A percentile compares a stretch with the other conserved stretches of the same genome.
Conservation (phyloP, 2,329 filamentous ascomycete species). For the Capronia americana region DNA sequence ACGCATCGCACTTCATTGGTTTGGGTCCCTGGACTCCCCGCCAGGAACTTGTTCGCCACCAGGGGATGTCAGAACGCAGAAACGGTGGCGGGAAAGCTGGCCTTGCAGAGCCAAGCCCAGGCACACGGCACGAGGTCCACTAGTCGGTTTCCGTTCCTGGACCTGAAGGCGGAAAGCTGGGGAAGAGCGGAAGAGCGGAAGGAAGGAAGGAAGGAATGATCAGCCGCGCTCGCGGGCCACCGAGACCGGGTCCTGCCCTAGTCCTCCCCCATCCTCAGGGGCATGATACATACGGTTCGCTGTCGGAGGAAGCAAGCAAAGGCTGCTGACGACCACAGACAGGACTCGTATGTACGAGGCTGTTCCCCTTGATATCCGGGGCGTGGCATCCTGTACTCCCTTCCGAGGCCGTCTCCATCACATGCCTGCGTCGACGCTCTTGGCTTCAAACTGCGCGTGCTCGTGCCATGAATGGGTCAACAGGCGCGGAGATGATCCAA, state of each 20-base stretch:
- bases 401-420: not conserved
- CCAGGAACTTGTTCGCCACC: not conserved
- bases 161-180: not conserved
- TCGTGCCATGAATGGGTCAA: not conserved
- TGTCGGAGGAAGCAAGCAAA: no score
- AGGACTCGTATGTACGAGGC: no score
- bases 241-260: no score
- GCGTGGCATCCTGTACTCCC: no score
- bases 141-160: not conserved
- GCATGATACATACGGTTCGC: no score
- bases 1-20: not conserved
- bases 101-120: conserved; percentile 15
- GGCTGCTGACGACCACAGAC: no score
- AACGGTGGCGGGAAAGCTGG: conserved; percentile 6
- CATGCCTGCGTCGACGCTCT: not conserved
- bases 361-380: no score
- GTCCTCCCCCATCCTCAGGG: no score
- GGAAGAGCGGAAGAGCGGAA: conserved; percentile 1
- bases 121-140: not conserved
- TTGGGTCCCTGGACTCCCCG: not conserved
- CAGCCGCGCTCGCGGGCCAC: not conserved
- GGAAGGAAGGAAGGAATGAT: not conserved
- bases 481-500: not conserved
- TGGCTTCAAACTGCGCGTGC: not conserved
- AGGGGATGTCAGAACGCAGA: not conserved